Evolutionary conservation across 1,284 basidiomycete genomes (phyloP), one percentile per base, ranked within the genome.

Genomic region (Sporisorium reilianum): DNA sequence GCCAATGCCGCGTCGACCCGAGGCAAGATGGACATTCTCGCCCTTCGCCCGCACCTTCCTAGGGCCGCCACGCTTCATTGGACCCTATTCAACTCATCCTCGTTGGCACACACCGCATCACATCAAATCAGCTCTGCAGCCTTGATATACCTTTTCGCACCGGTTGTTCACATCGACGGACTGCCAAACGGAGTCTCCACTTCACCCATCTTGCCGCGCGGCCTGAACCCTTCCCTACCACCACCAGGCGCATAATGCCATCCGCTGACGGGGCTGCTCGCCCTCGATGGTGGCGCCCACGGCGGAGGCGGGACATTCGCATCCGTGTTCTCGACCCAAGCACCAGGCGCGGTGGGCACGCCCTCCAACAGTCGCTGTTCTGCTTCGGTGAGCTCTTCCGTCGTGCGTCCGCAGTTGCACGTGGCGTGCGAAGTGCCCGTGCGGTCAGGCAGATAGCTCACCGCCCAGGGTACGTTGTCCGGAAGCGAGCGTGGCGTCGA

Each of bases 381-480:
- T 28, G 81, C 80, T 50, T 80, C 79, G 20, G 77, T 64, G 11
- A 84, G 60, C 64, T 79, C 75, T 30, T 78, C 78, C 14, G 75
- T 82, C 16, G 77, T 72, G 50, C 77, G 71, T 7, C 81, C 81
- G 52, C 82, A 84, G 41, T 82, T 81, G 67, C 82, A 84, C 6
- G 77, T 77, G 32, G 76, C 71, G 54, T 82, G 80, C 41, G 72
- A 73, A 18, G 78, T 75, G 44, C 80, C 77, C 9, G 75, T 80
- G 26, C 82, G 74, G 36, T 70, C 78, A 7, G 81, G 82, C 12
- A 82, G 55, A 51, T 81, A 70, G 52, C 72, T 70, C 9, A 77
- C 66, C 5, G 77, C 82, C 82, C 82, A 83, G 9, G 82, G 82
- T 6, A 79, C 66, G 38, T 79, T 80, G 45, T 72, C 64, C 6